Evolutionary conservation across 1,284 basidiomycete species (phyloP).

Genomic region (Apiotrichum brassicae): DNA sequence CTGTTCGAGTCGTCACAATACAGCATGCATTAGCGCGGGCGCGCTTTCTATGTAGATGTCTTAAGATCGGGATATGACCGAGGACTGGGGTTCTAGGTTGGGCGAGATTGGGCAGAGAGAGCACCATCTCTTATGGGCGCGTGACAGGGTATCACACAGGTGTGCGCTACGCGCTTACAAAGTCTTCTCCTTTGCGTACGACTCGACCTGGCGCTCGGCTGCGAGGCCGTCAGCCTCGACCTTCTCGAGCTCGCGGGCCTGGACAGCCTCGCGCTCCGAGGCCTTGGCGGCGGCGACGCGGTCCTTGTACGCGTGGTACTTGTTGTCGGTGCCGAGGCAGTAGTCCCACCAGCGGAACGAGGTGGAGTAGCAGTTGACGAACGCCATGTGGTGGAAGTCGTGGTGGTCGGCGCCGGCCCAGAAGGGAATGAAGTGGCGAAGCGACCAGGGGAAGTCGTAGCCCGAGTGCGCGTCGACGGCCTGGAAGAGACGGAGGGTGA

Average conservation of each 20-base stretch:
- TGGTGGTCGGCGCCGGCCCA: conserved; percentile 99
- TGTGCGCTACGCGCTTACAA: not conserved
- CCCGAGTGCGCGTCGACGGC: conserved; percentile 96
- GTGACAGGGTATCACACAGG: not conserved
- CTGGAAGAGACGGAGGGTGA: conserved; percentile 85
- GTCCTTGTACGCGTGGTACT: conserved; percentile 67
- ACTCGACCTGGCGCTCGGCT: conserved; percentile 59
- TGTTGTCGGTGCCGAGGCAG: conserved; percentile 75
- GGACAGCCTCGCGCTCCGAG: conserved; percentile 42
- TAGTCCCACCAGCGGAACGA: conserved; percentile 89
- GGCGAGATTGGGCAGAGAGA: too few relatives aligned
- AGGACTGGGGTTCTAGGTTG: too few relatives aligned
- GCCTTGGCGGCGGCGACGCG: conserved; percentile 56
- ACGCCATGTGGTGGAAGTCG: conserved; percentile 73
- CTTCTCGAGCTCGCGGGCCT: conserved; percentile 51
- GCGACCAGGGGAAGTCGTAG: conserved; percentile 97
- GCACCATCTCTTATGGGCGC: too few relatives aligned
- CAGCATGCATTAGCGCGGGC: too few relatives aligned
- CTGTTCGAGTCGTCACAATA: not conserved
- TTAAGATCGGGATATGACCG: too few relatives aligned
- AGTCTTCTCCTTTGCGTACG: conserved; percentile 14
- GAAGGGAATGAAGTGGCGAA: conserved; percentile 89
- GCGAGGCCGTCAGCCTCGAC: conserved; percentile 63
- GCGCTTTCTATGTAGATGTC: too few relatives aligned
- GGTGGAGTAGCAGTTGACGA: conserved; percentile 67